A percentile compares a stretch with the other conserved stretches of the same genome.
These are phyloP conservation scores for Nakazawaea ernobii DNA, from an alignment of 805 yeast species.

Conservation along the genomic window DNA sequence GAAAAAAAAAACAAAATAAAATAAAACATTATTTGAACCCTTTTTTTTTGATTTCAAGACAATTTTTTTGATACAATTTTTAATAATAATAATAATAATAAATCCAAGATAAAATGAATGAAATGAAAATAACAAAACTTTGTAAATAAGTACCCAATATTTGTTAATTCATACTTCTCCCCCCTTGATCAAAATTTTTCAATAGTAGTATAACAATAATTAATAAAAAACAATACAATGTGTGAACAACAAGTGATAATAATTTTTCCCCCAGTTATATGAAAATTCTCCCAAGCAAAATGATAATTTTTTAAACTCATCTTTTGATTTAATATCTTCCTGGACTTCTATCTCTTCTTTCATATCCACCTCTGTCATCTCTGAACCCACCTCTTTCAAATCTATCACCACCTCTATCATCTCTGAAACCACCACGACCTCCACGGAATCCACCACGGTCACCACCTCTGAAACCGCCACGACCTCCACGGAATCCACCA, in stretches of 20 bases:
- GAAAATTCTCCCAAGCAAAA: background rate
- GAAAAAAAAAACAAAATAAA: too few species aligned
- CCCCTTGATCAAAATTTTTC: background rate
- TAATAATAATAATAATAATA: too few species aligned
- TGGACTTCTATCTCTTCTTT: constrained; percentile 12
- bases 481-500: constrained; percentile 28
- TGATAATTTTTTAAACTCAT: background rate
- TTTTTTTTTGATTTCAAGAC: too few species aligned
- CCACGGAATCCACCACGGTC: constrained; percentile 30
- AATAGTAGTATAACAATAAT: background rate
- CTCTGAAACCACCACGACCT: constrained; percentile 24
- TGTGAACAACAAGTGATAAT: background rate
- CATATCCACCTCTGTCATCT: constrained; percentile 16
- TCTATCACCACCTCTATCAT: constrained; percentile 20
- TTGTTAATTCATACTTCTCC: too few species aligned
- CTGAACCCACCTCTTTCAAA: constrained; percentile 7
- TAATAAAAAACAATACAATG: too few species aligned
- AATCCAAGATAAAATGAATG: too few species aligned
- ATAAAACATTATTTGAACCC: too few species aligned
- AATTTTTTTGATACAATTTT: too few species aligned
- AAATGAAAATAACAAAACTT: too few species aligned
- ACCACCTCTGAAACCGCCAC: constrained; percentile 28
- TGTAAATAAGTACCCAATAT: too few species aligned
- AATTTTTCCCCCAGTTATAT: background rate
- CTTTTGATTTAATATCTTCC: constrained; percentile 7